Evolutionary conservation across 345 rosid genomes (phyloP).

Genomic region (Brassica cretica): DNA sequence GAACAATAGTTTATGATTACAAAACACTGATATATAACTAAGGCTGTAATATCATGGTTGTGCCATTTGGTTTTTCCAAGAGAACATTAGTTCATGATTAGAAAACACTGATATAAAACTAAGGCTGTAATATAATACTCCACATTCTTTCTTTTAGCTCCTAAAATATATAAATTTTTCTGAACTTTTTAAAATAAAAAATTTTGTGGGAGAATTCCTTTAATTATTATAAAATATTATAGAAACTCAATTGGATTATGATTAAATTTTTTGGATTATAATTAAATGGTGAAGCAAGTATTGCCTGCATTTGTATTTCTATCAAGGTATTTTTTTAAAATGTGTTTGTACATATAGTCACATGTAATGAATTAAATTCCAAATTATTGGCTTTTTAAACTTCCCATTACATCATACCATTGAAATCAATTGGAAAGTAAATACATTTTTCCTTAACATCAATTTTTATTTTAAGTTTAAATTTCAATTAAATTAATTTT

Average conservation of each 20-base stretch:
- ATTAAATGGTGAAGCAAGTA: no score
- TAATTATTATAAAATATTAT: no score
- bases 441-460: no score
- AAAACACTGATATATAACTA: conserved; percentile 24
- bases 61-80: conserved; percentile 23
- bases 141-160: neutral
- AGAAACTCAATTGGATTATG: no score
- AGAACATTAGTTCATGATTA: conserved; percentile 30
- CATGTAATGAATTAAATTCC: neutral
- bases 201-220: no score
- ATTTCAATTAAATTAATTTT: no score
- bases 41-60: conserved; percentile 20
- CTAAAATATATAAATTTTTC: neutral
- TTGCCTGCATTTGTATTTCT: no score
- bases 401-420: neutral
- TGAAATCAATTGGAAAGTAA: neutral
- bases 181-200: no score
- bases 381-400: neutral
- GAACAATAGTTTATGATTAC: conserved; percentile 31
- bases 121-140: conserved; percentile 15
- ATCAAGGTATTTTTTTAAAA: no score
- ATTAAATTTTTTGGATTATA: no score
- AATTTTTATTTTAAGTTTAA: no score
- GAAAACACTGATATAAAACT: conserved; percentile 24
- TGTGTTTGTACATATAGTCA: neutral